These are phyloP conservation scores for Leucocoprinus gongylophorus DNA, from an alignment of 1,284 basidiomycete genomes.

Conservation along the genomic window DNA sequence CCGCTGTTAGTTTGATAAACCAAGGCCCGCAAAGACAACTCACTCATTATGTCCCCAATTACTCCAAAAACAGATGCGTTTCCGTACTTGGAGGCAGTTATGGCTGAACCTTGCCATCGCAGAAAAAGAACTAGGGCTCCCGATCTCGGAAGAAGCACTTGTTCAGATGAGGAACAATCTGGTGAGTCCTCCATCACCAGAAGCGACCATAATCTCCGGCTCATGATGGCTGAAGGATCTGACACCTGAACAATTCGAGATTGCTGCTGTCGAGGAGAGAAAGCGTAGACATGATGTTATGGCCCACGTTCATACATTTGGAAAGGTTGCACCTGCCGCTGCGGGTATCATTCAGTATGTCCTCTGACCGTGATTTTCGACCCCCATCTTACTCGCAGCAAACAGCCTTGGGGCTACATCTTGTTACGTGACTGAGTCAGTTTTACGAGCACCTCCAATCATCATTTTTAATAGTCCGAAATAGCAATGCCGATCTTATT, in stretches of 20 bases:
- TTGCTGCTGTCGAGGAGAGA: conserved; percentile 94
- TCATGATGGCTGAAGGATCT: conserved; percentile 46
- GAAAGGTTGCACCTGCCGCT: conserved; percentile 88
- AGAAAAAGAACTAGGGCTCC: conserved; percentile 92
- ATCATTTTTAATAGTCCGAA: neutral
- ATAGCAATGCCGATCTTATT: conserved; percentile 93
- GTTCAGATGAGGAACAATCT: conserved; percentile 91
- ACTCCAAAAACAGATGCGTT: conserved; percentile 65
- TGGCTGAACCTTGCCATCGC: conserved; percentile 97
- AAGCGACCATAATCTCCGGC: neutral
- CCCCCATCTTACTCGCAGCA: neutral
- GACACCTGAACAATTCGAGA: conserved; percentile 85
- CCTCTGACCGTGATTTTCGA: neutral
- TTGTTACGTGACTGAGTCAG: conserved; percentile 97
- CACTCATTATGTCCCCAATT: neutral
- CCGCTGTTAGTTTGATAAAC: conserved; percentile 51
- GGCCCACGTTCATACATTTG: conserved; percentile 99
- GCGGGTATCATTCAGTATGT: conserved; percentile 95
- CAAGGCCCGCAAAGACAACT: neutral
- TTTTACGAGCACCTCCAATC: conserved; percentile 11
- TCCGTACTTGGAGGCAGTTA: conserved; percentile 93
- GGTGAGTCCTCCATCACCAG: conserved; percentile 38
- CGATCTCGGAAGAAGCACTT: conserved; percentile 87
- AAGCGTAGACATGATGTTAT: conserved; percentile 98
- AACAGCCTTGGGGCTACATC: conserved; percentile 89